A percentile compares a stretch with the other conserved stretches of the same genome.
These are phyloP conservation scores for Triticum timopheevii DNA, from an alignment of 176 grass and related monocot species.

Conservation along the genomic window DNA sequence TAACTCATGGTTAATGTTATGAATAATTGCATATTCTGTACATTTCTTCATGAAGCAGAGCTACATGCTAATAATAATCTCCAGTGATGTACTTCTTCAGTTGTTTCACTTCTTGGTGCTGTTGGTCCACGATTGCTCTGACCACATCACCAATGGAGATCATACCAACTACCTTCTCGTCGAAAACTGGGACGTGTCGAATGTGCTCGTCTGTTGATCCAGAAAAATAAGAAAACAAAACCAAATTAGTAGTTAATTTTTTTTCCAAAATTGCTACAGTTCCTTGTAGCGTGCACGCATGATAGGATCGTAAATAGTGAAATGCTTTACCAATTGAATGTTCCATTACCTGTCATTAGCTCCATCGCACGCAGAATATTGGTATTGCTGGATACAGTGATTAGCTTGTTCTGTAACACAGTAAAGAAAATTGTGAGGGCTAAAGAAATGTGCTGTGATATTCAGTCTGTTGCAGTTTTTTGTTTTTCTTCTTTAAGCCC, in stretches of 20 bases:
- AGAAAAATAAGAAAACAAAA: neutral
- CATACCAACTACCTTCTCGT: slow-evolving; percentile 79
- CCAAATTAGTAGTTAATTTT: neutral
- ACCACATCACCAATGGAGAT: slow-evolving; percentile 82
- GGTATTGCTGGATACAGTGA: slow-evolving; percentile 62
- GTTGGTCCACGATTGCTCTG: slow-evolving; percentile 76
- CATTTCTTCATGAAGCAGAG: neutral
- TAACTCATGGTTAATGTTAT: neutral
- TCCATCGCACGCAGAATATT: slow-evolving; percentile 90
- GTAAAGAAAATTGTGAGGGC: slow-evolving; percentile 14
- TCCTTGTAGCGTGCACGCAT: neutral
- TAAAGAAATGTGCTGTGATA: neutral
- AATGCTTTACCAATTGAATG: slow-evolving; percentile 6
- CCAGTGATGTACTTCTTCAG: slow-evolving; percentile 80
- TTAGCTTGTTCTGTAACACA: slow-evolving; percentile 56
- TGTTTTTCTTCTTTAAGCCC: neutral
- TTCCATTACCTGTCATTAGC: slow-evolving; percentile 68
- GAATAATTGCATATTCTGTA: neutral
- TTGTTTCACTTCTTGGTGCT: slow-evolving; percentile 75
- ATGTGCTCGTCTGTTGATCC: slow-evolving; percentile 67
- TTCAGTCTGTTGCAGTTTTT: neutral
- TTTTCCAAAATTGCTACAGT: neutral
- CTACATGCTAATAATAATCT: slow-evolving; percentile 68
- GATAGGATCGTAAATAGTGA: neutral
- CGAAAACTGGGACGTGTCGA: slow-evolving; percentile 82